These are phyloP conservation scores for Cucumis melo DNA, from an alignment of 306 rosid genomes.

Conservation along the genomic window DNA sequence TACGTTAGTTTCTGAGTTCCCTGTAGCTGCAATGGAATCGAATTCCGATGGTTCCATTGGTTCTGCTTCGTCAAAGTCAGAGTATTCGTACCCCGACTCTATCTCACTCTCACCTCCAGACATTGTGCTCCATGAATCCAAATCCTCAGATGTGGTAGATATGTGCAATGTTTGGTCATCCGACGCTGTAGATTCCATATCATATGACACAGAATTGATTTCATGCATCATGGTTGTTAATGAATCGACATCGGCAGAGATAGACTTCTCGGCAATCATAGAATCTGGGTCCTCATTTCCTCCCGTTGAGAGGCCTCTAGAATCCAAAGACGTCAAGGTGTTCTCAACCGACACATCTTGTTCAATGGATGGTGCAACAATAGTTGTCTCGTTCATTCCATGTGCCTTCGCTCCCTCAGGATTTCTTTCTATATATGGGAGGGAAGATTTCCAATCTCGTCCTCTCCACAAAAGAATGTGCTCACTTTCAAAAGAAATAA, in stretches of 20 bases:
- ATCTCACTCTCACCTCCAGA: constrained; percentile 14
- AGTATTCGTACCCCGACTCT: constrained; percentile 16
- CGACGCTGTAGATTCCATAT: not conserved
- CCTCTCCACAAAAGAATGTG: constrained; percentile 93
- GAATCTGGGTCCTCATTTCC: not conserved
- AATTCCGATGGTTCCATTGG: constrained; percentile 14
- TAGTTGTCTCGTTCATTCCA: not conserved
- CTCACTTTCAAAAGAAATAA: constrained; percentile 67
- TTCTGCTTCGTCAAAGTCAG: constrained; percentile 13
- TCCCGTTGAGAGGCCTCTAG: not conserved
- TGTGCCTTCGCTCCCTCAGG: constrained; percentile 14
- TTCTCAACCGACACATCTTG: not conserved
- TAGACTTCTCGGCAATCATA: not conserved
- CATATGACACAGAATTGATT: not conserved
- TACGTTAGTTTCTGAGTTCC: not conserved
- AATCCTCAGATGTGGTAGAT: constrained; percentile 13
- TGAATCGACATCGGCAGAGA: not conserved
- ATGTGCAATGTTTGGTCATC: constrained; percentile 3
- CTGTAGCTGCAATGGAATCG: not conserved
- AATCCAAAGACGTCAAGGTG: not conserved
- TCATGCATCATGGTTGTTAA: not conserved
- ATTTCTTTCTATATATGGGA: constrained; percentile 23
- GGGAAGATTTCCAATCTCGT: constrained; percentile 49
- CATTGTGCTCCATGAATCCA: constrained; percentile 3
- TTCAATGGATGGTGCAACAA: not conserved